Evolutionary conservation across 257 asterid species (phyloP).

Genomic region (Solanum ossicruentum): DNA sequence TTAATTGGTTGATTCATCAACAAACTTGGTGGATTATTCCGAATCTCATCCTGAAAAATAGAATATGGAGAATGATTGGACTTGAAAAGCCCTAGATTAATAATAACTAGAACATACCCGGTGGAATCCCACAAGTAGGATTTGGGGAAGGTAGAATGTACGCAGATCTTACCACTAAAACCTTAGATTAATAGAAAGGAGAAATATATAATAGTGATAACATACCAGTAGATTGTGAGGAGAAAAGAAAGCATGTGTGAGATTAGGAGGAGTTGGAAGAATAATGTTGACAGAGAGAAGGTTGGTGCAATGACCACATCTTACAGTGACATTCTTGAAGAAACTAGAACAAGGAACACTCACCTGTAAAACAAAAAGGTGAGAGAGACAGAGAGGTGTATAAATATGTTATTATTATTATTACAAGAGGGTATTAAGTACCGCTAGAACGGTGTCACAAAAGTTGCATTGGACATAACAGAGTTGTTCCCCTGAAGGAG

Average conservation of each 20-base stretch:
- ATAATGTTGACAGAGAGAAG: constrained; percentile 85
- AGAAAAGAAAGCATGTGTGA: constrained; percentile 72
- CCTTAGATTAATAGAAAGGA: neutral
- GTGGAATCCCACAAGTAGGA: too few species aligned
- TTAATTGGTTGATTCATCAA: constrained; percentile 50
- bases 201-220: neutral
- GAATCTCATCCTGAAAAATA: constrained; percentile 61
- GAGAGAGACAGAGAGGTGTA: neutral
- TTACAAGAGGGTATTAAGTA: neutral
- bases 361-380: constrained; percentile 34
- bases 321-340: constrained; percentile 91
- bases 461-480: constrained; percentile 90
- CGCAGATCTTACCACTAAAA: neutral
- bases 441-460: constrained; percentile 95
- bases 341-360: constrained; percentile 88
- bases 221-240: constrained; percentile 84
- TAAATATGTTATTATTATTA: too few species aligned
- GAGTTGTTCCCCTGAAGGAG: constrained; percentile 71
- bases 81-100: neutral
- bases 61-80: too few species aligned
- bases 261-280: constrained; percentile 61
- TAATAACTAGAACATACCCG: neutral
- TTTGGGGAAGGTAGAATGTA: too few species aligned
- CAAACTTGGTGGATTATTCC: constrained; percentile 60
- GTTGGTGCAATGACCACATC: constrained; percentile 98